A percentile compares a stretch with the other conserved stretches of the same genome.
These are phyloP conservation scores for Chlorella sorokiniana DNA, from an alignment of 139 green algal species.

Conservation along the genomic window DNA sequence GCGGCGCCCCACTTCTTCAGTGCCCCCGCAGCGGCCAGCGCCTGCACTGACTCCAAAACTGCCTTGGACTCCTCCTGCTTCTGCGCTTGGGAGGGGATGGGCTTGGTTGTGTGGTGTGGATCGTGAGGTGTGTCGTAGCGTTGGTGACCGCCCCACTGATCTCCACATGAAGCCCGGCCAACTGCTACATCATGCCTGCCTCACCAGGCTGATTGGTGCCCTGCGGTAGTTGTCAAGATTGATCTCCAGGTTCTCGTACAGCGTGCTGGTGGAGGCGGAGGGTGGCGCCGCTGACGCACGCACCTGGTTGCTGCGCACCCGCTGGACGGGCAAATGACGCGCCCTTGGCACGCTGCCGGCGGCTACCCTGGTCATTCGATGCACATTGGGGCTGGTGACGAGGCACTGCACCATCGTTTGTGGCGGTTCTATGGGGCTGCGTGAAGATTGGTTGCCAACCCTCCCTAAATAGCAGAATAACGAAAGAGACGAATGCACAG, in stretches of 20 bases:
- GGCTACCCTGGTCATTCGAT: too few relatives aligned
- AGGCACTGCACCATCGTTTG: not conserved
- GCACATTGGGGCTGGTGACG: not conserved
- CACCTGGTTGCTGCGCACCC: slow-evolving; percentile 26
- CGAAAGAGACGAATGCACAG: too few relatives aligned
- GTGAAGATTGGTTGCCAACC: too few relatives aligned
- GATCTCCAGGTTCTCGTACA: slow-evolving; percentile 24
- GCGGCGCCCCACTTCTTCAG: slow-evolving; percentile 66
- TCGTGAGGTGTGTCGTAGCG: too few relatives aligned
- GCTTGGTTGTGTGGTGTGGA: not conserved
- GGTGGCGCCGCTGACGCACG: not conserved
- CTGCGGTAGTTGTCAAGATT: slow-evolving; percentile 42
- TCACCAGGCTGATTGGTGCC: slow-evolving; percentile 27
- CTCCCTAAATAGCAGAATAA: too few relatives aligned
- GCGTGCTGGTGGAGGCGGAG: not conserved
- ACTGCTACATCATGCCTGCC: not conserved
- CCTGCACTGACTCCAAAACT: slow-evolving; percentile 55
- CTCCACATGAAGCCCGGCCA: not conserved
- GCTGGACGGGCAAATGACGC: too few relatives aligned
- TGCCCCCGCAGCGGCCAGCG: slow-evolving; percentile 50
- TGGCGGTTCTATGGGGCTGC: too few relatives aligned
- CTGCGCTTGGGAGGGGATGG: slow-evolving; percentile 42
- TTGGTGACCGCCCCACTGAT: too few relatives aligned
- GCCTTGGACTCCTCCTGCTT: slow-evolving; percentile 63
- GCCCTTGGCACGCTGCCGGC: too few relatives aligned